Base-by-base conservation (phyloP, 306 rosid species). In the Vigna unguiculata region DNA sequence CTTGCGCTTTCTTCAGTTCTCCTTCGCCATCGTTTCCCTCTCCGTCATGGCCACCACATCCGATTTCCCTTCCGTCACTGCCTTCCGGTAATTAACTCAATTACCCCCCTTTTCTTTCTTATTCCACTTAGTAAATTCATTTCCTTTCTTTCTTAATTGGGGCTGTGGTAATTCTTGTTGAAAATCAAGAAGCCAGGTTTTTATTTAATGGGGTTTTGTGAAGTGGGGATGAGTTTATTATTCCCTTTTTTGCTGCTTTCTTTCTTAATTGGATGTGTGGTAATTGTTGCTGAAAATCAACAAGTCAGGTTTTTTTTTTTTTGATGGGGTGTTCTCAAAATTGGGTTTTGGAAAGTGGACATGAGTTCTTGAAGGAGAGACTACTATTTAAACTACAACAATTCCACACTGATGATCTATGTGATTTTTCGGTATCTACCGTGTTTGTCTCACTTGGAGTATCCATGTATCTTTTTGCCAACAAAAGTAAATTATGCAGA, bases 1-100 rank as follows among this genome's bases (percentile, higher is more conserved):
- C 60, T 34, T 88, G 30, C 86, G 89, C 54, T 79, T 73, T 69
- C 46, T 24, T 52, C 89, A 88, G 77, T 88, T 88, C 67, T 76
- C 80, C 28, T 83, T 88, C 46, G 74, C 89, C 5, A 10, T 70
- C 20, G 38, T 81, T 41, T 53, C 87, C 11, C 87, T 85, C 64
- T 77, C 81, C 72, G 72, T 88, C 63, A 83, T 88, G 86, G 58
- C 83, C 40, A 28, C 86, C 81, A 83, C 89, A 81, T 24, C 63
- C 47, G 88, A 85, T 81, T 81, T 83, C 83, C 86, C 87, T 61
- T 61, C 79, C 19, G 87, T 85, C 86, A 80, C 91, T 16, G 86
- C 87, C 41, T 87, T 87, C 79, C 79, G 89, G 91, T 87, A 71
- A 40, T 12, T 22, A 10, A 53, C 10, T 54, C 11, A n/a, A n/a